Conservation (phyloP, 2,329 filamentous ascomycete species). For the Neofusicoccum umdonicola region DNA sequence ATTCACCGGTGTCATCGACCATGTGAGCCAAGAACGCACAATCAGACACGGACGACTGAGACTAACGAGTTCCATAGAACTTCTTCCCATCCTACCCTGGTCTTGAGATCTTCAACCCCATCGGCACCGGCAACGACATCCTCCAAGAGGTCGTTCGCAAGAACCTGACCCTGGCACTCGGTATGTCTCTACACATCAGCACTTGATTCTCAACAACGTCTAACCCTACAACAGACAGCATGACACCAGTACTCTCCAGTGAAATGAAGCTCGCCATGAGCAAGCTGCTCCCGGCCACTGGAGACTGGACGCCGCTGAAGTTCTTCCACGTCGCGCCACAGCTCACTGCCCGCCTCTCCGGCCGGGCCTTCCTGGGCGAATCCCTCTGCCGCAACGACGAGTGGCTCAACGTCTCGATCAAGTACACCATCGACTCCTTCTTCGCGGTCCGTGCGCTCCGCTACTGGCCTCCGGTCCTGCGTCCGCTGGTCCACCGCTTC, state of each 20-base stretch:
- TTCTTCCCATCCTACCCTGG: conserved; percentile 3
- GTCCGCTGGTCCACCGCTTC: conserved; percentile 34
- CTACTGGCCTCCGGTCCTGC: conserved; percentile 33
- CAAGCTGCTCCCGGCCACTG: background rate
- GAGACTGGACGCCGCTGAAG: conserved; percentile 15
- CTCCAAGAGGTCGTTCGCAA: background rate
- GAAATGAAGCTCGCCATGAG: background rate
- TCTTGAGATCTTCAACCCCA: background rate
- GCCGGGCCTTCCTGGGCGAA: conserved; percentile 39
- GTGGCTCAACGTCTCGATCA: conserved; percentile 37
- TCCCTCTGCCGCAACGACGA: conserved; percentile 36
- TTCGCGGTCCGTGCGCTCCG: conserved; percentile 36
- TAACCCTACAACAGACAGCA: background rate
- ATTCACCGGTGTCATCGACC: conserved; percentile 12
- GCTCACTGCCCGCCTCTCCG: conserved; percentile 33
- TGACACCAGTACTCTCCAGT: background rate
- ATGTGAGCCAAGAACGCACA: background rate
- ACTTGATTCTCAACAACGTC: background rate
- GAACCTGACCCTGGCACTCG: background rate
- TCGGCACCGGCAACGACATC: conserved; percentile 8
- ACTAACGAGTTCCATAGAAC: background rate
- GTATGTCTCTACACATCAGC: background rate
- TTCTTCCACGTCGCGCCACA: conserved; percentile 31
- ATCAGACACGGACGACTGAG: too few relatives aligned
- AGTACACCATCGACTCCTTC: conserved; percentile 36